Percentiles rank a stretch among this genome's conserved stretches.
These are phyloP conservation scores for Lathyrus oleraceus DNA, from an alignment of 306 rosid genomes.

Conservation along the genomic window DNA sequence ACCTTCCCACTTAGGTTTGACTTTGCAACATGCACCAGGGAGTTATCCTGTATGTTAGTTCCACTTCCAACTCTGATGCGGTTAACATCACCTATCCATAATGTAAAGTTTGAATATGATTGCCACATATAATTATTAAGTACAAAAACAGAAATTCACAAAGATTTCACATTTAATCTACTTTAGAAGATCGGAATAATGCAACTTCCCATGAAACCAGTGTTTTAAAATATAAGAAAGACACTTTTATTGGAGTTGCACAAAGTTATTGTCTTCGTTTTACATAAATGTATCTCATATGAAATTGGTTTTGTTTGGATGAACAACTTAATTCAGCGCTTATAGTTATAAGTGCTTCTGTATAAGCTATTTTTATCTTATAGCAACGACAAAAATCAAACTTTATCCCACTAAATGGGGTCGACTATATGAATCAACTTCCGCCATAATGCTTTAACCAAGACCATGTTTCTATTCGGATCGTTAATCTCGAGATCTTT, in stretches of 20 bases:
- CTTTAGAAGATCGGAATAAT: not conserved
- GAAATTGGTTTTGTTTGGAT: not conserved
- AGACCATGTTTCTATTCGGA: no score
- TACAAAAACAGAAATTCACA: not conserved
- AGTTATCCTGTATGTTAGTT: conserved; percentile 93
- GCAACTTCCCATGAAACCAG: conserved; percentile 15
- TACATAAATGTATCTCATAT: not conserved
- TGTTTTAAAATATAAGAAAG: conserved; percentile 8
- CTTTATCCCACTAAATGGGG: no score
- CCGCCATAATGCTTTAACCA: no score
- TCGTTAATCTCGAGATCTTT: not conserved
- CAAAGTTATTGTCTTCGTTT: not conserved
- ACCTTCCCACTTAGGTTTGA: conserved; percentile 88
- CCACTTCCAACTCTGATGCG: conserved; percentile 85
- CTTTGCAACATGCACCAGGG: conserved; percentile 93
- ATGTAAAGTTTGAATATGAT: not conserved
- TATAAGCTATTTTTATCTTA: not conserved
- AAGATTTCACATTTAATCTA: conserved; percentile 13
- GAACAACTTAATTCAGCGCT: not conserved
- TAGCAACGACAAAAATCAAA: no score
- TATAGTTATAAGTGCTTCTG: not conserved
- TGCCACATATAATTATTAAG: not conserved
- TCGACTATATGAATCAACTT: no score
- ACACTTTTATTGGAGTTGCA: not conserved
- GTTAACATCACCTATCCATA: conserved; percentile 77